Evolutionary conservation across 2,329 filamentous ascomycete genomes (phyloP), one percentile per base, ranked within the genome.

Genomic region (Aspergillus sp.): DNA sequence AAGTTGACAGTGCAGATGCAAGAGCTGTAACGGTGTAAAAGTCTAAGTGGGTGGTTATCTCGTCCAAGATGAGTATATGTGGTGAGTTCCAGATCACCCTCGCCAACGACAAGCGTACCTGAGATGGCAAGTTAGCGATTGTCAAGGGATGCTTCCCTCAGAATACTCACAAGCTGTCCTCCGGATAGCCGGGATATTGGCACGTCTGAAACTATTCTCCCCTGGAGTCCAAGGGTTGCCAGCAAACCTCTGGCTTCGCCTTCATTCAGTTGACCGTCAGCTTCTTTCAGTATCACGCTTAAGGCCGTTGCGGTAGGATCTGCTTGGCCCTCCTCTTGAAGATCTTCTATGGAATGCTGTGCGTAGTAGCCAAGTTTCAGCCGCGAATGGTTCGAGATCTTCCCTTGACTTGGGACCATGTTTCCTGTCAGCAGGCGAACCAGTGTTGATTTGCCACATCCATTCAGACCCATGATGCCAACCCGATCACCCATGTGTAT

Each of bases 1-100:
- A 96, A 2, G 77, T 77, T 14, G 83, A 81, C 63, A 96, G 73
- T 2, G 88, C 89, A 24, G 84, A 81, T 0, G 89, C 82, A 56
- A 96, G 75, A 2, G 89, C 90, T 7, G 85, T 84, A 24, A 94
- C 90, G 0, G 90, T 94, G 75, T 95, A 86, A 62, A 90, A 90
- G 71, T 96, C 92, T 46, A 96, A 81, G 78, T 96, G 92, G 1
- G 91, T 94, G 6, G 91, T 95, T 24, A 92, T 88, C 73, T 92
- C 92, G 71, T 94, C 91, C 7, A 94, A 82, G 6, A 94, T 82
- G 2, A 94, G 81, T 58, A 90, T 83, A 64, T 93, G 90, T 20
- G 90, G 90, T 3, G 84, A 80, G 46, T 78, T 79, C 82, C 87
- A 88, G 39, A 94, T 77, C n/a, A 92, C 75, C 52, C 85, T 82